A percentile compares a stretch with the other conserved stretches of the same genome.
Conservation (phyloP, 768 basidiomycete species). For the Ephemerocybe angulata region DNA sequence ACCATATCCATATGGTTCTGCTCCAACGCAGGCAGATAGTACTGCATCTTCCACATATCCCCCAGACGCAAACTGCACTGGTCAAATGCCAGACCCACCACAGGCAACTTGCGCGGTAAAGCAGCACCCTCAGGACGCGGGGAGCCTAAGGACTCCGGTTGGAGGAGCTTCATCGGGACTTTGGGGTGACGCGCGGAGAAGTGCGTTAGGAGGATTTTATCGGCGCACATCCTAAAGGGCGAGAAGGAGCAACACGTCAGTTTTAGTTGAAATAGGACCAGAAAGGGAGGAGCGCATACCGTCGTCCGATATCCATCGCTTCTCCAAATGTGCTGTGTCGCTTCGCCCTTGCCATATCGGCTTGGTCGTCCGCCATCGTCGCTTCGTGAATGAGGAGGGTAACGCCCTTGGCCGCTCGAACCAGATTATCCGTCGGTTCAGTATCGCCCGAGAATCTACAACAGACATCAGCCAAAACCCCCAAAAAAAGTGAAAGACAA, state of each 20-base stretch:
- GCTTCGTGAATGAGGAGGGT: conserved; percentile 94
- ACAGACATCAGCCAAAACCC: not conserved
- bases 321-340: conserved; percentile 90
- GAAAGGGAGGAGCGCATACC: conserved; percentile 39
- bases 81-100: conserved; percentile 80
- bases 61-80: conserved; percentile 66
- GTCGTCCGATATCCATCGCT: conserved; percentile 72
- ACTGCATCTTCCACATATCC: conserved; percentile 83
- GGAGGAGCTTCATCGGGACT: conserved; percentile 55
- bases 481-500: conserved; percentile 40
- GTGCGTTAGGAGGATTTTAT: conserved; percentile 87
- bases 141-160: conserved; percentile 12
- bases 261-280: conserved; percentile 7
- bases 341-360: conserved; percentile 66
- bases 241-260: not conserved
- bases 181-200: conserved; percentile 95
- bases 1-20: conserved; percentile 52
- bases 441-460: conserved; percentile 91
- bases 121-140: conserved; percentile 17
- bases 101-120: conserved; percentile 23
- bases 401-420: conserved; percentile 57
- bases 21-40: conserved; percentile 71
- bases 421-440: conserved; percentile 65
- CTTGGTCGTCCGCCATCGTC: conserved; percentile 84
- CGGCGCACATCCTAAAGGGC: conserved; percentile 70